A percentile compares a stretch with the other conserved stretches of the same genome.
Evolutionary conservation across 2,329 filamentous ascomycete genomes (phyloP).

Genomic region (Aureobasidium zeae): DNA sequence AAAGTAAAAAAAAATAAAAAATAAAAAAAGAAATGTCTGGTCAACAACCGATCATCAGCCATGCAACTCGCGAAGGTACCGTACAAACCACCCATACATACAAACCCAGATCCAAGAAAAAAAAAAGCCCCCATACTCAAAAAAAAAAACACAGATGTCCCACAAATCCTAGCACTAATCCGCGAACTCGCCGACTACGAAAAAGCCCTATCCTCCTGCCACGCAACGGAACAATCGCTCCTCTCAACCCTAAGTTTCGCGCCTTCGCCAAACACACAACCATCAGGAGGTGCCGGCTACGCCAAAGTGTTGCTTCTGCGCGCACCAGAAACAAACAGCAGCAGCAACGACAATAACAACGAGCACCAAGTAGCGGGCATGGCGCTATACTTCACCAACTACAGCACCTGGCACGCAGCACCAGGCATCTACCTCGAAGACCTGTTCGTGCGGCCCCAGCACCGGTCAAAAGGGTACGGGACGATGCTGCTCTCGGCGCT

Average conservation of each 20-base stretch:
- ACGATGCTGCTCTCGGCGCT: constrained; percentile 63
- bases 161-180: constrained; percentile 72
- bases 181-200: constrained; percentile 83
- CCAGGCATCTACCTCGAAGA: constrained; percentile 92
- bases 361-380: constrained; percentile 62
- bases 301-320: constrained; percentile 65
- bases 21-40: background rate
- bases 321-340: constrained; percentile 25
- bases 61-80: constrained; percentile 52
- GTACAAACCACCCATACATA: constrained; percentile 3
- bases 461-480: constrained; percentile 71
- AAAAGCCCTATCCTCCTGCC: constrained; percentile 61
- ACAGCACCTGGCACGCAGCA: constrained; percentile 82
- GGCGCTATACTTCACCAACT: constrained; percentile 92
- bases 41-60: constrained; percentile 39
- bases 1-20: background rate
- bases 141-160: constrained; percentile 53
- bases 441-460: constrained; percentile 65
- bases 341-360: too few relatives aligned
- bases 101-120: background rate
- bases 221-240: constrained; percentile 69
- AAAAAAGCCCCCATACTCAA: background rate
- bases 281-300: constrained; percentile 46
- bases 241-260: constrained; percentile 71
- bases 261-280: constrained; percentile 33